Conservation (phyloP, 441 rosid species). For the Erodium texanum region DNA sequence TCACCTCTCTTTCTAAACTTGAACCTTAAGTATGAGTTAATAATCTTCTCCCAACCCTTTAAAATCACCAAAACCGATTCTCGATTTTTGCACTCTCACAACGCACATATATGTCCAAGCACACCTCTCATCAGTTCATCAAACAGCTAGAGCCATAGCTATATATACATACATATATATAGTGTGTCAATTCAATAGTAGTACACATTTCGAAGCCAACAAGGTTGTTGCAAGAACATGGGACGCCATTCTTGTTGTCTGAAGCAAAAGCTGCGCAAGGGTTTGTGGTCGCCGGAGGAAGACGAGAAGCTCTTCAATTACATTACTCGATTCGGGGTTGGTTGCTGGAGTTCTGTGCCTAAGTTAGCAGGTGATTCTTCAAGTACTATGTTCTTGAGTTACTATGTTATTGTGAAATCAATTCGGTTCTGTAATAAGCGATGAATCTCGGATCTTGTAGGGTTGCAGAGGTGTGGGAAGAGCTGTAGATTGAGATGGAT, state of each 20-base stretch:
- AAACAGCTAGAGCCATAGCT: neutral
- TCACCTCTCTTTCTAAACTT: neutral
- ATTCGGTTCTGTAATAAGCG: too few species aligned
- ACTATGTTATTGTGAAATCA: too few species aligned
- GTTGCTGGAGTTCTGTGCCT: constrained; percentile 74
- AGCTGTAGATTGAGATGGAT: constrained; percentile 62
- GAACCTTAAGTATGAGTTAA: neutral
- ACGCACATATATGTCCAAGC: too few species aligned
- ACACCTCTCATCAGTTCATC: too few species aligned
- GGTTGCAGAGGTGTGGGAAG: constrained; percentile 77
- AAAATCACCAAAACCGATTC: neutral
- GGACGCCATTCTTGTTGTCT: constrained; percentile 47
- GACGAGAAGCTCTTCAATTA: constrained; percentile 19
- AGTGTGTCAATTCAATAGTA: too few species aligned
- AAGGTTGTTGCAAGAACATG: constrained; percentile 22
- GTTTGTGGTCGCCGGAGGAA: constrained; percentile 70
- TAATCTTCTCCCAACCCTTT: neutral
- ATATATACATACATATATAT: too few species aligned
- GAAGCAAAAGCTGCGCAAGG: constrained; percentile 56
- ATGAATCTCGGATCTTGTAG: constrained; percentile 19
- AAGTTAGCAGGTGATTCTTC: constrained; percentile 33
- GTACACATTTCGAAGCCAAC: too few species aligned
- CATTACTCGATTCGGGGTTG: constrained; percentile 49
- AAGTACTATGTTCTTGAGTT: too few species aligned
- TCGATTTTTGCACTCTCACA: too few species aligned